phyloP scores from a whole-genome alignment of 306 rosid genomes.

The Bauhinia variegata region DNA sequence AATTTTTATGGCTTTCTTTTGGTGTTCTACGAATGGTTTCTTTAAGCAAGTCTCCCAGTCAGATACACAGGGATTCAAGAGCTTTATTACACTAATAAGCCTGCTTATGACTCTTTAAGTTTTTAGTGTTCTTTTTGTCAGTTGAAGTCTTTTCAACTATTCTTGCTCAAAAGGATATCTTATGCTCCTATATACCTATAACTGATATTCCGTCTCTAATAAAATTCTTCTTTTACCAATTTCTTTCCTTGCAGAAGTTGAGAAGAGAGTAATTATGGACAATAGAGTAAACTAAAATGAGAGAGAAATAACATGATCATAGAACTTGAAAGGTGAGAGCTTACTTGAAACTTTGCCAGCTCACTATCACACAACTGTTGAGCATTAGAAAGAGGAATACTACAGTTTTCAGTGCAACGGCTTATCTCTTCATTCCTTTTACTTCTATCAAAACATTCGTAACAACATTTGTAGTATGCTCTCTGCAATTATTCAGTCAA shows the following conservation, averaged over 20 bases:
- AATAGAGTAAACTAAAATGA: background rate
- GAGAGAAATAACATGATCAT: background rate
- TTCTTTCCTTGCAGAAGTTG: background rate
- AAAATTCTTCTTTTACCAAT: background rate
- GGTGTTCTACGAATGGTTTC: background rate
- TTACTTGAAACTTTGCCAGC: constrained; percentile 91
- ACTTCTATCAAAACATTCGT: constrained; percentile 88
- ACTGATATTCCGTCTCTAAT: too few relatives aligned
- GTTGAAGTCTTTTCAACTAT: too few relatives aligned
- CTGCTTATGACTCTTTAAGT: too few relatives aligned
- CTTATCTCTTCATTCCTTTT: constrained; percentile 74
- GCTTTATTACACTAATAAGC: background rate
- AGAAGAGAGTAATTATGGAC: constrained; percentile 1
- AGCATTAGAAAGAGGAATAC: constrained; percentile 70
- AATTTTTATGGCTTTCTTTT: too few relatives aligned
- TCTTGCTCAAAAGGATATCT: background rate
- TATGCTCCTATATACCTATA: background rate
- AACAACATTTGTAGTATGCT: constrained; percentile 91
- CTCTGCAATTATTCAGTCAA: constrained; percentile 57
- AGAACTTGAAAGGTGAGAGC: constrained; percentile 21
- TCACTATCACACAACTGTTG: constrained; percentile 84
- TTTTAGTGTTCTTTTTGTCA: background rate
- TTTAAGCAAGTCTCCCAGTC: background rate
- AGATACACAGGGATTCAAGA: background rate
- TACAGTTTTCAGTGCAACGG: constrained; percentile 77